Percentiles rank a stretch among this genome's conserved stretches.
Evolutionary conservation across 805 yeast genomes (phyloP).

Genomic region (Limtongia smithiae): DNA sequence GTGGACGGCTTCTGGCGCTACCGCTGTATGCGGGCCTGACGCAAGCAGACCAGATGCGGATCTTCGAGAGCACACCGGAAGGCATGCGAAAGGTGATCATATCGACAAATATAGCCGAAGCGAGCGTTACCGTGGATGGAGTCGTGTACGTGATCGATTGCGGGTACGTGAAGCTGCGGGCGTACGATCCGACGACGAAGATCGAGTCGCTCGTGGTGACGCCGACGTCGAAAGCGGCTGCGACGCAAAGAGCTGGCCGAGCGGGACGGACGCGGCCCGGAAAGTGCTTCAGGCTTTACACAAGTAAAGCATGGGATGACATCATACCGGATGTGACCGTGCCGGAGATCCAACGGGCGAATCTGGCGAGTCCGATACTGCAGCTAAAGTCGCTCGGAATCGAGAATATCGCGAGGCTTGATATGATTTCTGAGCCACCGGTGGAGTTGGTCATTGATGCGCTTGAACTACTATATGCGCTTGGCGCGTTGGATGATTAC

Average conservation of each 20-base stretch:
- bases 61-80: slow-evolving; percentile 50
- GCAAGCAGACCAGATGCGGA: slow-evolving; percentile 60
- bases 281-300: slow-evolving; percentile 61
- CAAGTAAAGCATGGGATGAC: slow-evolving; percentile 47
- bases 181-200: slow-evolving; percentile 69
- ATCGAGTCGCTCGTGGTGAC: slow-evolving; percentile 67
- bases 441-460: slow-evolving; percentile 61
- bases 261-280: slow-evolving; percentile 83
- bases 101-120: slow-evolving; percentile 85
- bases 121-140: slow-evolving; percentile 82
- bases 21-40: slow-evolving; percentile 79
- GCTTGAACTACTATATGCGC: slow-evolving; percentile 68
- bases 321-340: slow-evolving; percentile 56
- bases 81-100: slow-evolving; percentile 66
- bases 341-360: slow-evolving; percentile 79
- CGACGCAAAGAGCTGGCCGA: slow-evolving; percentile 75
- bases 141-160: slow-evolving; percentile 72
- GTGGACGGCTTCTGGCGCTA: slow-evolving; percentile 53
- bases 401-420: slow-evolving; percentile 55
- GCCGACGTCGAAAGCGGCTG: slow-evolving; percentile 75
- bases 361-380: slow-evolving; percentile 63
- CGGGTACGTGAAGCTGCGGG: slow-evolving; percentile 73
- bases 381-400: slow-evolving; percentile 64
- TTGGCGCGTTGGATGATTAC: slow-evolving; percentile 67
- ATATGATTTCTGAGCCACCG: slow-evolving; percentile 77